A percentile compares a stretch with the other conserved stretches of the same genome.
Conservation (phyloP, 306 rosid genomes). For the Echinosophora koreensis region DNA sequence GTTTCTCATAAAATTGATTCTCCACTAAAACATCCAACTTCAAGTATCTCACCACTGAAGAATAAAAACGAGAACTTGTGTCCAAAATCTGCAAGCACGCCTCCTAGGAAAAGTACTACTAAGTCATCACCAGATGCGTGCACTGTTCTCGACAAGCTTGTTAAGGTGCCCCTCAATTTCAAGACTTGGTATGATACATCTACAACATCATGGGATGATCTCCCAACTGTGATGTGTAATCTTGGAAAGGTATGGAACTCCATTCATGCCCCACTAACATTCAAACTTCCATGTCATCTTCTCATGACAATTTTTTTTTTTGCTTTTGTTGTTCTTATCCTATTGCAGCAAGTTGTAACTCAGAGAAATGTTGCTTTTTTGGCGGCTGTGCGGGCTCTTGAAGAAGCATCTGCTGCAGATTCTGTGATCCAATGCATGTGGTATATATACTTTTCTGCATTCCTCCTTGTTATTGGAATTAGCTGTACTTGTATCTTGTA, state of each 20-base stretch:
- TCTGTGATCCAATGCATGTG: conserved; percentile 69
- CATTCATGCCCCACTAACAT: not conserved
- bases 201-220: conserved; percentile 58
- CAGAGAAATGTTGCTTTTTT: conserved; percentile 58
- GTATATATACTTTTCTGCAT: conserved; percentile 45
- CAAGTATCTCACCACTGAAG: conserved; percentile 58
- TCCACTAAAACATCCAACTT: conserved; percentile 47
- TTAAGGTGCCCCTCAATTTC: conserved; percentile 63
- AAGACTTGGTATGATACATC: conserved; percentile 50
- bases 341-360: conserved; percentile 62
- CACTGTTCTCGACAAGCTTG: conserved; percentile 41
- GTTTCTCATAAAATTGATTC: conserved; percentile 51
- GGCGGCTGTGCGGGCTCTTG: conserved; percentile 64
- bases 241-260: conserved; percentile 67
- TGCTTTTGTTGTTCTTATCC: not conserved
- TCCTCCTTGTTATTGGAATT: not conserved
- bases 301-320: not conserved
- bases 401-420: conserved; percentile 76
- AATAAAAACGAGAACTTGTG: conserved; percentile 57
- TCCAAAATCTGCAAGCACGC: conserved; percentile 44
- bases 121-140: conserved; percentile 37
- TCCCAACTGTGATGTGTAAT: conserved; percentile 56
- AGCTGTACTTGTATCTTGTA: not conserved
- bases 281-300: conserved; percentile 1
- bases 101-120: conserved; percentile 39